Evolutionary conservation across 345 rosid species (phyloP).

Genomic region (Clarkia xantiana): DNA sequence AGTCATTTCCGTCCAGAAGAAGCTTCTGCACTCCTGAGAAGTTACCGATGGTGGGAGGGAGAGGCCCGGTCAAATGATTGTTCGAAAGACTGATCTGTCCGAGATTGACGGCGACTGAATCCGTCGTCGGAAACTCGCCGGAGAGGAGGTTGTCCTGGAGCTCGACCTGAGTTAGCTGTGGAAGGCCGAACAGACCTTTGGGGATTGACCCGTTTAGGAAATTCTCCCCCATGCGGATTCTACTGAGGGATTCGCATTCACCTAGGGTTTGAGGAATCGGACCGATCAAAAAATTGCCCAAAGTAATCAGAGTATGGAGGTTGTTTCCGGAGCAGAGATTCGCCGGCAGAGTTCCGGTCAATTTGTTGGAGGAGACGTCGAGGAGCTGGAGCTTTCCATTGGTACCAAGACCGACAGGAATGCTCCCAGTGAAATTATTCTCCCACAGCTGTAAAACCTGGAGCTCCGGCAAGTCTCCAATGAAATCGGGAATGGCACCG

Average conservation of each 20-base stretch:
- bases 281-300: constrained; percentile 33
- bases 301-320: constrained; percentile 25
- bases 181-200: constrained; percentile 29
- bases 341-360: constrained; percentile 30
- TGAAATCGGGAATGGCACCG: constrained; percentile 30
- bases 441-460: constrained; percentile 42
- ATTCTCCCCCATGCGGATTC: constrained; percentile 43
- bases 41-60: constrained; percentile 30
- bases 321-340: constrained; percentile 28
- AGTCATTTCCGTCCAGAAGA: constrained; percentile 35
- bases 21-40: constrained; percentile 39
- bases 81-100: constrained; percentile 39
- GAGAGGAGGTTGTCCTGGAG: constrained; percentile 26
- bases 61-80: constrained; percentile 25
- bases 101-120: constrained; percentile 15
- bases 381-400: constrained; percentile 26
- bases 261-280: constrained; percentile 33
- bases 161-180: constrained; percentile 33
- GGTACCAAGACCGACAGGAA: constrained; percentile 23
- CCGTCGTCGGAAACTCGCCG: constrained; percentile 27
- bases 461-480: constrained; percentile 26
- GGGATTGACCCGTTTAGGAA: constrained; percentile 38
- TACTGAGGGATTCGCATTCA: constrained; percentile 21
- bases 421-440: constrained; percentile 33
- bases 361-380: constrained; percentile 34